Conservation (phyloP, 176 grass and related monocot species). For the Aegilops longissima region DNA sequence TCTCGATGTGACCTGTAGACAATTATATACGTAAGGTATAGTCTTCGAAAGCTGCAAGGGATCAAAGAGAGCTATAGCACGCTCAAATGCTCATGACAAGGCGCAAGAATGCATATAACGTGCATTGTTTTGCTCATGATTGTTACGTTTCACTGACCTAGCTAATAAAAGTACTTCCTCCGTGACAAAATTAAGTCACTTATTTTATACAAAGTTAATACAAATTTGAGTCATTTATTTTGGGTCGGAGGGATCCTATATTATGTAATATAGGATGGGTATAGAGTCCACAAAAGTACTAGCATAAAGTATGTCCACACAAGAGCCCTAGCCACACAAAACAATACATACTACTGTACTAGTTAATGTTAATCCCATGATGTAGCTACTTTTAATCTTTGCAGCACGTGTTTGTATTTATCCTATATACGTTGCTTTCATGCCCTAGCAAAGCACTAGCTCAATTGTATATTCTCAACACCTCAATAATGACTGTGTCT, state of each 20-base stretch:
- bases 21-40: background rate
- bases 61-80: background rate
- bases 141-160: background rate
- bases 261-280: background rate
- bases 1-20: background rate
- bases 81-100: background rate
- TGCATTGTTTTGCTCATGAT: background rate
- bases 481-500: conserved; percentile 39
- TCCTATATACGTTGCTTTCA: conserved; percentile 43
- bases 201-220: too few relatives aligned
- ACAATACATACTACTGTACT: background rate
- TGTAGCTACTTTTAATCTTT: conserved; percentile 4
- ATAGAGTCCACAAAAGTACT: conserved; percentile 1
- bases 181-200: too few relatives aligned
- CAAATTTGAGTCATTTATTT: too few relatives aligned
- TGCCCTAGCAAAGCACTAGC: conserved; percentile 31
- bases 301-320: background rate
- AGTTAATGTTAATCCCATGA: conserved; percentile 1
- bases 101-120: background rate
- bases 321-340: background rate
- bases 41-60: background rate
- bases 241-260: too few relatives aligned
- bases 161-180: background rate
- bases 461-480: conserved; percentile 31
- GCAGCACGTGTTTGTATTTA: conserved; percentile 38